Base-by-base conservation (phyloP, 164 flowering plant species). In the Annona cherimola region DNA sequence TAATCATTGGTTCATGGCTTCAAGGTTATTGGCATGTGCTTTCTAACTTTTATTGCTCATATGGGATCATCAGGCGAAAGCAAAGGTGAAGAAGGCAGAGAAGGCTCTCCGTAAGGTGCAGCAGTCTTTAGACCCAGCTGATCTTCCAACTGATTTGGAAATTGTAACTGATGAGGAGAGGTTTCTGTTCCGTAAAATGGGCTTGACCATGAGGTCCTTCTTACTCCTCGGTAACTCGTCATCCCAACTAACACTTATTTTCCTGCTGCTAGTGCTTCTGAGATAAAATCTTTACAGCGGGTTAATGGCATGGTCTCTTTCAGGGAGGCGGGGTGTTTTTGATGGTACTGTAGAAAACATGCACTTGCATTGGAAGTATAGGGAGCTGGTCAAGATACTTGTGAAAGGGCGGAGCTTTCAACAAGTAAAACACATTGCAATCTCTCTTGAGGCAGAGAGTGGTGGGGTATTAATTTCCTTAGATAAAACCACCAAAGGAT, bases 391-490 rank as follows among this genome's bases (percentile, higher is more conserved):
- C n/a, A 94, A 94, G 80, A 77, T 94, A 68, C 76, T 94, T 59
- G 94, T 90, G 59, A 88, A 70, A 63, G 81, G 88, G 55, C 86
- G 84, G 80, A 81, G 69, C 69, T 80, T 86, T 73, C 80, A 86
- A 20, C 97, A 83, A 76, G 92, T 90, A 26, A 89, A 87, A 81
- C 97, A 94, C 67, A 68, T 92, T 64, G 97, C 97, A 62, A 84
- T 94, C 61, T 78, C 88, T 71, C 82, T 92, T 67, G 97, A 94
- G 80, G 97, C 97, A 35, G 99, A 94, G 84, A 92, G 99, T 77
- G 94, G 95, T 68, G 99, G 99, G 41, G 82, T 92, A 66, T 80
- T 94, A 45, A 85, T 94, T 54, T 89, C 96, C 42, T 67, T 94
- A 61, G 99, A 92, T 73, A 90, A 83, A 82, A 89, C 92, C 20